Conservation (phyloP, 176 grass and related monocot species). For the Cenchrus americanus region DNA sequence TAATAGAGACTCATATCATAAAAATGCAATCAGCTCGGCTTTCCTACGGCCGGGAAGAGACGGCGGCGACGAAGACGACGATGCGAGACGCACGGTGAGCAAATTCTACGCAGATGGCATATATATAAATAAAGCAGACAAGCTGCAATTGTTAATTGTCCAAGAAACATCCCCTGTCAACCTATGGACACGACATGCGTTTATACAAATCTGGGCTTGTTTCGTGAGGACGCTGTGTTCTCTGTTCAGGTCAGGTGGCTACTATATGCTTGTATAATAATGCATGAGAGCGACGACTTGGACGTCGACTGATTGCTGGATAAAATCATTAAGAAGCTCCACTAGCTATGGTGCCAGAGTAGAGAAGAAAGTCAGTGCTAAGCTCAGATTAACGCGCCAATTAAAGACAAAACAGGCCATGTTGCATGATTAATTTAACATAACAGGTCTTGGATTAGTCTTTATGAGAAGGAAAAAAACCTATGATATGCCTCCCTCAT, state of each 20-base stretch:
- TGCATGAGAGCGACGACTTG: constrained; percentile 19
- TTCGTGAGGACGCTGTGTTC: constrained; percentile 17
- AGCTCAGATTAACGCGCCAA: background rate
- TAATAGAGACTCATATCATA: too few species aligned
- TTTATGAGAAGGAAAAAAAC: background rate
- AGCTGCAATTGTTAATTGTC: constrained; percentile 1
- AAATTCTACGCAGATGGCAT: constrained; percentile 21
- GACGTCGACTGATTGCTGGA: constrained; percentile 6
- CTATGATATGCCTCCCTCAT: background rate
- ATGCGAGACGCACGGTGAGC: background rate
- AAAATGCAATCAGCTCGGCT: constrained; percentile 14
- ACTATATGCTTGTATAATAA: background rate
- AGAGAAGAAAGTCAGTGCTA: background rate
- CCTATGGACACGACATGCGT: constrained; percentile 26
- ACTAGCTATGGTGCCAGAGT: background rate
- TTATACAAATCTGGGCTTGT: background rate
- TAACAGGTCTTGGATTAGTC: background rate
- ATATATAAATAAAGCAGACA: background rate
- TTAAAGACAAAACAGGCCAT: background rate
- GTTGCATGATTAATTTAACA: background rate
- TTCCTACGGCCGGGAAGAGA: background rate
- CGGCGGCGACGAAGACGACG: background rate
- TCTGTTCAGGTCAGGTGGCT: constrained; percentile 2
- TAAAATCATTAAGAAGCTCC: background rate
- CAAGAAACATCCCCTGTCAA: constrained; percentile 39